These are phyloP conservation scores for Venturiaceae sp. DNA, from an alignment of 2,329 filamentous ascomycete genomes.

Conservation along the genomic window DNA sequence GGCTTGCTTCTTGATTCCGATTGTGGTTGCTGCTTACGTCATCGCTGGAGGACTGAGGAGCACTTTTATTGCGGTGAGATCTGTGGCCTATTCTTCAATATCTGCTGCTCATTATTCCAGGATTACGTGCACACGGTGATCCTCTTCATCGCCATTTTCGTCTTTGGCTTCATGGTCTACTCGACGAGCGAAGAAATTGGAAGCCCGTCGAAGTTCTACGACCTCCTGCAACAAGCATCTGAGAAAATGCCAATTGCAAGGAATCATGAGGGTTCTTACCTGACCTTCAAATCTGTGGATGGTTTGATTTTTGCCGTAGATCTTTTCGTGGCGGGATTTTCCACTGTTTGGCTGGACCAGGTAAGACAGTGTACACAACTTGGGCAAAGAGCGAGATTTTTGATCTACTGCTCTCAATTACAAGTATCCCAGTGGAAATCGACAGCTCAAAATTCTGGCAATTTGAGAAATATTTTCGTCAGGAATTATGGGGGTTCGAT, in stretches of 20 bases:
- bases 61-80: slow-evolving; percentile 20
- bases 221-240: slow-evolving; percentile 37
- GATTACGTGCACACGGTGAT: slow-evolving; percentile 34
- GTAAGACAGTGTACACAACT: too few relatives aligned
- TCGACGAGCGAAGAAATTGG: slow-evolving; percentile 34
- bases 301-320: slow-evolving; percentile 37
- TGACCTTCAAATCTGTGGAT: slow-evolving; percentile 45
- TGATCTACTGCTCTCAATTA: too few relatives aligned
- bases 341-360: slow-evolving; percentile 30
- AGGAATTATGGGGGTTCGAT: too few relatives aligned
- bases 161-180: slow-evolving; percentile 39
- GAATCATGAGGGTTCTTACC: slow-evolving; percentile 42
- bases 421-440: too few relatives aligned
- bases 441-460: too few relatives aligned
- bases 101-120: slow-evolving; percentile 17
- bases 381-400: too few relatives aligned
- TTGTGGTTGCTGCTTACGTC: slow-evolving; percentile 18
- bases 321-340: slow-evolving; percentile 27
- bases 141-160: slow-evolving; percentile 43
- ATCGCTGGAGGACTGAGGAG: slow-evolving; percentile 17
- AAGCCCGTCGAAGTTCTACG: slow-evolving; percentile 38
- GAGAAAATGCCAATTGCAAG: slow-evolving; percentile 37
- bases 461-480: too few relatives aligned
- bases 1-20: slow-evolving; percentile 15
- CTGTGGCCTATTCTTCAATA: slow-evolving; percentile 20